Base-by-base conservation (phyloP, 352 stramenopile species). In the Phytophthora macrochlamydospora region DNA sequence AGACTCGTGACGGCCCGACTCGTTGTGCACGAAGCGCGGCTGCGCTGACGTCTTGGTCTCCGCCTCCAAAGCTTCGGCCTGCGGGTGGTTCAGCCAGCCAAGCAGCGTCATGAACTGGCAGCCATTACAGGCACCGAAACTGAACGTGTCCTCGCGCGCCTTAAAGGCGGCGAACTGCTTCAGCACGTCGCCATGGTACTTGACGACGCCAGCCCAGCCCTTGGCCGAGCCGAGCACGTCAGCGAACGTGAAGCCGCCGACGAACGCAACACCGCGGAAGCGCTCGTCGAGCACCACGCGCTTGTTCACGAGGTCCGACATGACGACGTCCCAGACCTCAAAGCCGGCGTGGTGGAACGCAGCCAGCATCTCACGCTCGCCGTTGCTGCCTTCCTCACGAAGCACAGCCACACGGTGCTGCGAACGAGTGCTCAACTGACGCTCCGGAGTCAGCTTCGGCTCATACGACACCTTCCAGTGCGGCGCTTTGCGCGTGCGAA, bases 21-120 rank as follows among this genome's bases (percentile, higher is more conserved):
- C 85, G 78, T 99, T 99, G 75, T 99, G 93, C 51, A 99, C 89
- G 62, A 99, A 98, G 7, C 98, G 92, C 42, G 98, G 97, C 56
- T 89, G 83, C 5, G 75, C 73, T 51, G 85, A 89, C 35, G 68
- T 59, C 57, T 84, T 75, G 12, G 69, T 82, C 67, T 92, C 79
- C 3, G 75, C 49, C 59, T 91, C 83, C 3, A 94, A 38, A 37
- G 73, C 61, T 49, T 74, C 72, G 8, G 83, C 73, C 48, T 92
- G 78, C 28, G 83, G 77, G 18, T 72, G 74, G 54, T 91, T 83
- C 43, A 99, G 92, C 96, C 97, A 99, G 43, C 98, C 98, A 14
- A 99, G 90, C 35, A 99, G 79, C 38, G 97, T 97, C 96, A 99
- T 99, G 42, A 99, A 94, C 83, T 99, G 98, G 79, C 98, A 99